Percentiles rank a stretch among this genome's conserved stretches.
phyloP scores from a whole-genome alignment of 768 basidiomycete species.

The Hortiboletus campestris region DNA sequence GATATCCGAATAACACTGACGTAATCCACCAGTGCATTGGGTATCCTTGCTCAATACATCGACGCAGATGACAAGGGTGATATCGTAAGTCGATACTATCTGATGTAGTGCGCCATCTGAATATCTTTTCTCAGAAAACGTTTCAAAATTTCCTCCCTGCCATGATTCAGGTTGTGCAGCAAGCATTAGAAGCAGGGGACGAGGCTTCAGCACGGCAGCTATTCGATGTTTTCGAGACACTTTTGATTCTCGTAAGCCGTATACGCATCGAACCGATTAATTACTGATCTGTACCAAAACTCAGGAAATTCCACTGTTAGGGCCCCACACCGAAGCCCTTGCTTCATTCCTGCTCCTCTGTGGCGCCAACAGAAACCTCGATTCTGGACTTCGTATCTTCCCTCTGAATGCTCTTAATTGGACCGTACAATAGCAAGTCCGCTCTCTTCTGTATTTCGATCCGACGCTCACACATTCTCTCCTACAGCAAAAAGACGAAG shows the following conservation, averaged over 20 bases:
- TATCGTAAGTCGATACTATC: constrained; percentile 55
- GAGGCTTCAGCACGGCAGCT: constrained; percentile 82
- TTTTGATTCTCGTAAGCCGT: constrained; percentile 78
- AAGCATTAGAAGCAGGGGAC: constrained; percentile 75
- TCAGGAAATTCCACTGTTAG: constrained; percentile 91
- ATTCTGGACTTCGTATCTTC: constrained; percentile 80
- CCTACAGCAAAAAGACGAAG: constrained; percentile 88
- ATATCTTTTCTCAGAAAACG: constrained; percentile 52
- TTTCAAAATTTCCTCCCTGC: constrained; percentile 85
- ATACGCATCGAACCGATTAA: background rate
- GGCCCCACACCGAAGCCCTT: constrained; percentile 83
- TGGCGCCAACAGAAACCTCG: constrained; percentile 74
- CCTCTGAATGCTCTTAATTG: constrained; percentile 92
- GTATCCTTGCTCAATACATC: constrained; percentile 91
- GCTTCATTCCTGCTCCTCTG: constrained; percentile 85
- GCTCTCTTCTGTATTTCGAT: background rate
- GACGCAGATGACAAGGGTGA: constrained; percentile 83
- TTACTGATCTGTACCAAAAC: constrained; percentile 6
- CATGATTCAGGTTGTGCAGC: constrained; percentile 87
- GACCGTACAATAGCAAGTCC: constrained; percentile 89
- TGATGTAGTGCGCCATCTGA: background rate
- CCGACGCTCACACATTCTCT: constrained; percentile 1
- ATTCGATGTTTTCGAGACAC: constrained; percentile 94
- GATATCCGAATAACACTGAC: constrained; percentile 2
- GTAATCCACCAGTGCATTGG: constrained; percentile 59